Base-by-base conservation (phyloP, 768 basidiomycete genomes). In the Pleurotus tuoliensis region DNA sequence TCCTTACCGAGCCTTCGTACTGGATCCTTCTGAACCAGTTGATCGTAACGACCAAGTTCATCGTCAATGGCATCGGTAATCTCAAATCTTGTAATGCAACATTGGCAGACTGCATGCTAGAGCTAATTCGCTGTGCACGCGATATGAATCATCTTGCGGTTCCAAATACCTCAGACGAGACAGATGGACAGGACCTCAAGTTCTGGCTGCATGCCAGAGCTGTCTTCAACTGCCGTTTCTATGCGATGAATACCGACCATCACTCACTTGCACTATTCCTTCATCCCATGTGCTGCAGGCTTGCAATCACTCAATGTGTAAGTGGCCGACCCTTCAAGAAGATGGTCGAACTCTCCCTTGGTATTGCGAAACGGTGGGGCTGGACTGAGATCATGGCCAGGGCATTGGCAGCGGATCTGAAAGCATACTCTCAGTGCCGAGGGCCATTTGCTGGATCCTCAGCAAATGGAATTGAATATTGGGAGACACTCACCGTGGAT, bases 81-180 rank as follows among this genome's bases (percentile, higher is more conserved):
- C 52, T 68, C 15, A 66, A 74, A 55, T 62, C 65, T 6, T 60
- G 60, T 3, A 59, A 69, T 22, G 62, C 66, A n/a, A 69, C 59
- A 3, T 61, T 72, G n/a, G 68, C 71, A 11, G 69, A 69, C 41
- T 73, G 72, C 57, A 73, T 73, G 69, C 66, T 73, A 2, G 63
- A 72, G 49, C 58, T 73, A 1, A 65, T 74, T 3, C 57, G 58
- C 6, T 61, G 60, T 55, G 65, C 20, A 20, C 20, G 2, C 20
- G 20, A 20, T 20, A 20, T 20, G 20, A 20, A 20, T 20, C 20
- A 20, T 20, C 2, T 20, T 20, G 20, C 2, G 20, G 20, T 20
- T 20, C 20, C 20, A 20, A 20, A 20, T 20, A 20, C 20, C 20
- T 20, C 20, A 20, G 20, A 20, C 20, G 2, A 20, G 20, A 64